Base-by-base conservation (phyloP, 257 asterid genomes). In the Nemophila menziesii region DNA sequence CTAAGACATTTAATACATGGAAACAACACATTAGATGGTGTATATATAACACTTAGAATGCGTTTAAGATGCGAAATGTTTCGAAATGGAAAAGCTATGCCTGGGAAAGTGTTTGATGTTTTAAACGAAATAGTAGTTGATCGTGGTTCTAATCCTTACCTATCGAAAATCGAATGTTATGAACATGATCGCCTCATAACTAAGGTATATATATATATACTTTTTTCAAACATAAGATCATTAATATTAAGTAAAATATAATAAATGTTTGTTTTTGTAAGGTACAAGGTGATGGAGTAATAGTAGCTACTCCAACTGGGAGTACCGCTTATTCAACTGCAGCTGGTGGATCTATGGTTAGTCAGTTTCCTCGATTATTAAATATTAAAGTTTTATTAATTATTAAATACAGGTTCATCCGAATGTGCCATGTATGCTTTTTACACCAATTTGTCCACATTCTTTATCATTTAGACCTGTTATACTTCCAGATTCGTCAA, bases 301-400 rank as follows among this genome's bases (percentile, higher is more conserved):
- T 4, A 24, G 33, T 24, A 24, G 33, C 33, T 4, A 9, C 33
- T 24, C 4, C 33, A 9, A 24, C 33, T 24, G 33, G 9, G 9
- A 24, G 33, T 24, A 24, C 33, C 33, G 33, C 6, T 24, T 24
- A 90, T 69, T 85, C 96, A 48, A 85, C 99, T 12, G 93, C 99
- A 37, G 99, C 99, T 22, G 99, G 99, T 36, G 96, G 99, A 59
- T 90, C 99, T 53, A 77, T 90, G 99, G 99, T 89, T 72, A 49
- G 82, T n/a, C 49, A 48, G 23, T 24, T 44, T n/a, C 46, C 44
- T n/a, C n/a, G n/a, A n/a, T n/a, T n/a, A n/a, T n/a, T n/a, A n/a
- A n/a, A n/a, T 26, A 15, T 24, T 24, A 24, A 24, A 4, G 4
- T 24, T 24, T 24, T 4, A 24, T 9, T 4, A 24, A 24, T 24